Evolutionary conservation across 257 asterid genomes (phyloP).

Genomic region (Solanum pennellii): DNA sequence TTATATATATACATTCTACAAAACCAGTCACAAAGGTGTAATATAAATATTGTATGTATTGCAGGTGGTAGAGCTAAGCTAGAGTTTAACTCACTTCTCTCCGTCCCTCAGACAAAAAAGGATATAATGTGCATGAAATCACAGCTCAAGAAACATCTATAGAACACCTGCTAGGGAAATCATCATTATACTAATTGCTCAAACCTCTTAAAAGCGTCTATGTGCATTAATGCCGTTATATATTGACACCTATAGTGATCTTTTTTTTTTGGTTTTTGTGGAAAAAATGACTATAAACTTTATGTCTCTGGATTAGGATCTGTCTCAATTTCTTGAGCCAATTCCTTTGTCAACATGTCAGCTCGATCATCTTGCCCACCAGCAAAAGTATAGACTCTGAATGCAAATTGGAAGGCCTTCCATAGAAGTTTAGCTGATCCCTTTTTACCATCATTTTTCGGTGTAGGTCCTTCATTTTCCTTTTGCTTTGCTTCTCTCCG

Average conservation of each 20-base stretch:
- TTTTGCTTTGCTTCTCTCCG: slow-evolving; percentile 27
- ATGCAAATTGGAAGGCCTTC: slow-evolving; percentile 90
- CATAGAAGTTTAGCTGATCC: slow-evolving; percentile 57
- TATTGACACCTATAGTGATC: not conserved
- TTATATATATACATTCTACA: slow-evolving; percentile 1
- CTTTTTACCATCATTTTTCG: slow-evolving; percentile 22
- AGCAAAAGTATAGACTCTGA: slow-evolving; percentile 64
- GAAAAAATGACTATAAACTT: not conserved
- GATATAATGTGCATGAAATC: not conserved
- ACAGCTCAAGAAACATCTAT: not conserved
- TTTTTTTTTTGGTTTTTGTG: not conserved
- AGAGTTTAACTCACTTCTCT: slow-evolving; percentile 1
- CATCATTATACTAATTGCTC: not conserved
- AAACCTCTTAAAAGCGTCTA: not conserved
- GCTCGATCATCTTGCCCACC: slow-evolving; percentile 95
- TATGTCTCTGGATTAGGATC: slow-evolving; percentile 19
- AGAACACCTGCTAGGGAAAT: not conserved
- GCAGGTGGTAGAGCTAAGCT: not conserved
- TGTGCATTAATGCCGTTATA: not conserved
- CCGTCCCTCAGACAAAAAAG: not conserved
- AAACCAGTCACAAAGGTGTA: not conserved
- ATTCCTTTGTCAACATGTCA: slow-evolving; percentile 60
- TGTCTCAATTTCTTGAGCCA: slow-evolving; percentile 66
- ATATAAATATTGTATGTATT: not conserved
- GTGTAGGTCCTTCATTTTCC: slow-evolving; percentile 11